phyloP scores from a whole-genome alignment of 768 basidiomycete species.

The Lactarius trivialis region DNA sequence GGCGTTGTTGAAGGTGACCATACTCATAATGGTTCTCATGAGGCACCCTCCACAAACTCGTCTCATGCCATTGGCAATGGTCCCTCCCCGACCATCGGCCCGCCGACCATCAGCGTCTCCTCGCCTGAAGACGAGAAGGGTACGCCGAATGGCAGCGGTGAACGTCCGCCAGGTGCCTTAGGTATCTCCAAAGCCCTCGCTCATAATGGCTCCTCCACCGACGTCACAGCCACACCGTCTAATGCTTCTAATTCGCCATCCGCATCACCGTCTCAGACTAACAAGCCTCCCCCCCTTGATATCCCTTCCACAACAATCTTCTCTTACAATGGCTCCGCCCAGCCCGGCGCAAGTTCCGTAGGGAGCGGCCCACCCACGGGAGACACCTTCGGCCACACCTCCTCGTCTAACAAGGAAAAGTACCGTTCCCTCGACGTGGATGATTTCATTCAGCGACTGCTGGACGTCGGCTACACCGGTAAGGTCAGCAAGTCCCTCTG shows the following conservation, averaged over 20 bases:
- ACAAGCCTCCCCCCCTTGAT: conserved; percentile 57
- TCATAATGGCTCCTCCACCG: conserved; percentile 30
- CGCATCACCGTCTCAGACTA: conserved; percentile 26
- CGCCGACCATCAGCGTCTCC: conserved; percentile 34
- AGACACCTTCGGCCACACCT: conserved; percentile 32
- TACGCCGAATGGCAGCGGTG: conserved; percentile 37
- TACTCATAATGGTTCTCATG: conserved; percentile 35
- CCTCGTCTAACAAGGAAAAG: conserved; percentile 45
- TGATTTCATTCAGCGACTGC: conserved; percentile 93
- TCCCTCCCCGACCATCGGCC: conserved; percentile 31
- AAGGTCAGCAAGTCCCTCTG: conserved; percentile 95
- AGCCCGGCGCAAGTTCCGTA: conserved; percentile 43
- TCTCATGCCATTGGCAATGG: conserved; percentile 39
- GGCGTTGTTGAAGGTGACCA: conserved; percentile 36
- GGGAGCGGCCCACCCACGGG: conserved; percentile 34
- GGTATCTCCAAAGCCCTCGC: conserved; percentile 12
- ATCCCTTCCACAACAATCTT: conserved; percentile 84
- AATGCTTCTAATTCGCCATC: conserved; percentile 24
- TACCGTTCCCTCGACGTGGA: conserved; percentile 82
- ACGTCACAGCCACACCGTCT: conserved; percentile 35
- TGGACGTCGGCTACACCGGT: conserved; percentile 96
- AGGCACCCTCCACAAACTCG: conserved; percentile 36
- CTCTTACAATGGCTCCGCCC: conserved; percentile 44
- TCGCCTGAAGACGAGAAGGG: conserved; percentile 31
- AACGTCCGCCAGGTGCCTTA: conserved; percentile 30